Conservation (phyloP, 176 grass and related monocot species). For the Stipa capillata region DNA sequence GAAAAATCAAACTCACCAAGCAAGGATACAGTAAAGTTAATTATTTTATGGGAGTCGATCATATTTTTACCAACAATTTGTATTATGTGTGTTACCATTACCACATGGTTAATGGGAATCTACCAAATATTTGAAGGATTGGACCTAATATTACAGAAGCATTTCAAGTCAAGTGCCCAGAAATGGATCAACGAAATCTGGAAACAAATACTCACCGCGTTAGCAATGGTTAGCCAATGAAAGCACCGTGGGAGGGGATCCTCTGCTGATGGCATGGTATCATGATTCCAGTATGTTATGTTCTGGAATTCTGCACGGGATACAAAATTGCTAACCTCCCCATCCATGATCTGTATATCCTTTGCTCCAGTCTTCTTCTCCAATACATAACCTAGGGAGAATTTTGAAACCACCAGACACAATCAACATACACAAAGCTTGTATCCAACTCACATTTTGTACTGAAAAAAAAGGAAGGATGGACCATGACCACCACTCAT, state of each 20-base stretch:
- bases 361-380: slow-evolving; percentile 49
- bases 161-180: neutral
- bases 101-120: neutral
- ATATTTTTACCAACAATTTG: neutral
- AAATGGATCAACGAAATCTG: neutral
- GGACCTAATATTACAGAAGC: neutral
- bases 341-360: slow-evolving; percentile 21
- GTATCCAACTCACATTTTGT: neutral
- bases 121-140: neutral
- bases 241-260: slow-evolving; percentile 75
- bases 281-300: slow-evolving; percentile 93
- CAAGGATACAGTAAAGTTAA: neutral
- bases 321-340: slow-evolving; percentile 46
- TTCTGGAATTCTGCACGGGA: slow-evolving; percentile 64
- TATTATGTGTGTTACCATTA: neutral
- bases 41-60: neutral
- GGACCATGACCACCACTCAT: neutral
- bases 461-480: neutral
- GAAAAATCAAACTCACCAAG: neutral
- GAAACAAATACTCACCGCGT: slow-evolving; percentile 55
- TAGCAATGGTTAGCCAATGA: slow-evolving; percentile 77
- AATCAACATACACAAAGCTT: neutral
- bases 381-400: slow-evolving; percentile 69
- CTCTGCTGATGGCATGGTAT: slow-evolving; percentile 66
- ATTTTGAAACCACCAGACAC: slow-evolving; percentile 1